Percentiles rank a stretch among this genome's conserved stretches.
These are phyloP conservation scores for Ogataea salicorniae DNA, from an alignment of 805 yeast species.

Conservation along the genomic window DNA sequence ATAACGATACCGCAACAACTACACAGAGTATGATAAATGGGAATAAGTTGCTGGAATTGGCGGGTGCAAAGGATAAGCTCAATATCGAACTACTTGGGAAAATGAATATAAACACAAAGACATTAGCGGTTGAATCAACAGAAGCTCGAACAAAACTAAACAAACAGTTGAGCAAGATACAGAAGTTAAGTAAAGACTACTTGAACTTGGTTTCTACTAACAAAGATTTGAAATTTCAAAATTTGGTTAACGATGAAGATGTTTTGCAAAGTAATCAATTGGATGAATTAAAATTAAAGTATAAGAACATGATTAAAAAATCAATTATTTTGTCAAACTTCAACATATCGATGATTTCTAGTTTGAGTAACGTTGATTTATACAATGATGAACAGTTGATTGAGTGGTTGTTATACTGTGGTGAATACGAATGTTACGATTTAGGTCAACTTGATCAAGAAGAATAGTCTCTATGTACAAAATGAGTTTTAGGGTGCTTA, in stretches of 20 bases:
- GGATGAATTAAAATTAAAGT: constrained; percentile 11
- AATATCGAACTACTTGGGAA: constrained; percentile 2
- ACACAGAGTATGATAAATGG: constrained; percentile 6
- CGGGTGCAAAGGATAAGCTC: constrained; percentile 10
- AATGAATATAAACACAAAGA: neutral
- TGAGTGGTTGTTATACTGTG: constrained; percentile 27
- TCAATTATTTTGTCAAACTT: constrained; percentile 25
- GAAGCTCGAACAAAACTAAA: neutral
- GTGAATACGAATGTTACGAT: constrained; percentile 26
- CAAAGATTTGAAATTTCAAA: constrained; percentile 13
- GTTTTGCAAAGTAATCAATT: constrained; percentile 6
- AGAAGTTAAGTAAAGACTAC: constrained; percentile 8
- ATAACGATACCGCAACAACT: neutral
- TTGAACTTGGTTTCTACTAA: constrained; percentile 9
- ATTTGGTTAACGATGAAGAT: constrained; percentile 8
- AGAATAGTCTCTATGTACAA: neutral
- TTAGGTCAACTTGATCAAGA: constrained; percentile 22
- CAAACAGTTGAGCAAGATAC: constrained; percentile 2
- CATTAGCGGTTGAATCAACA: neutral
- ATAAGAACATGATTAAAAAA: constrained; percentile 15
- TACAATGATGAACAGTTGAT: constrained; percentile 24
- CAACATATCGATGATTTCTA: constrained; percentile 29
- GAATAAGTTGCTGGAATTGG: constrained; percentile 3
- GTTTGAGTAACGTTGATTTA: constrained; percentile 31
- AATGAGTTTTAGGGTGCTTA: constrained; percentile 2